Conservation (phyloP, 352 stramenopile genomes). For the Globisporangium uncinulatum region DNA sequence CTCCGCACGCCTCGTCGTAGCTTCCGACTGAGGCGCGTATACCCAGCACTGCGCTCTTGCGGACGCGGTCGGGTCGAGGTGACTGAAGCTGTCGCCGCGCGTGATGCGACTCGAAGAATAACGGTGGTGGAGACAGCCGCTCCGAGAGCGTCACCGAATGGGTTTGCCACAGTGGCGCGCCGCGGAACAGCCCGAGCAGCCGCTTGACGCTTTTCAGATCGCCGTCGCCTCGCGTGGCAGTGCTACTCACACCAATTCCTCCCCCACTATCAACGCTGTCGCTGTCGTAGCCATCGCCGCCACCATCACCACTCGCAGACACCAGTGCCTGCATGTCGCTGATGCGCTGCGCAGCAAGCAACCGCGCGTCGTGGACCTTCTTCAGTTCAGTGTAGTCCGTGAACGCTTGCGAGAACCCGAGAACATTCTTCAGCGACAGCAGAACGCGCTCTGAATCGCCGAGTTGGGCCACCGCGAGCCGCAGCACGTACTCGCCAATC, state of each 20-base stretch:
- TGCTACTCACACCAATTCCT: background rate
- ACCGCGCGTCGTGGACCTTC: conserved; percentile 18
- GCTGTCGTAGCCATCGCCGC: no score
- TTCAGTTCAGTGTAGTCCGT: conserved; percentile 36
- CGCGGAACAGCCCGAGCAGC: background rate
- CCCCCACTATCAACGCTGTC: no score
- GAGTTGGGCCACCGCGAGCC: no score
- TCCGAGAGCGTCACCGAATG: conserved; percentile 12
- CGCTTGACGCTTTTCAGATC: background rate
- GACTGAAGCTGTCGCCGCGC: background rate
- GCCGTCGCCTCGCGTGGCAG: background rate
- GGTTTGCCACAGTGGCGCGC: no score
- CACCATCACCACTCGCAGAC: background rate
- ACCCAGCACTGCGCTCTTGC: background rate
- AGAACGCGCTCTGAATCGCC: conserved; percentile 7
- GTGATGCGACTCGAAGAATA: conserved; percentile 5
- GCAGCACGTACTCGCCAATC: no score
- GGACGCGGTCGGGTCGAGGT: no score
- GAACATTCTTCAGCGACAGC: conserved; percentile 28
- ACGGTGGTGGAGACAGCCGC: conserved; percentile 8
- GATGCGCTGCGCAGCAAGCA: conserved; percentile 9
- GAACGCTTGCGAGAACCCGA: conserved; percentile 28
- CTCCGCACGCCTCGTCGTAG: conserved; percentile 19
- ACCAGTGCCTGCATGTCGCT: conserved; percentile 2
- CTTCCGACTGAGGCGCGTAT: background rate